Evolutionary conservation across 441 rosid species (phyloP).

Genomic region (Gossypium gossypioides): DNA sequence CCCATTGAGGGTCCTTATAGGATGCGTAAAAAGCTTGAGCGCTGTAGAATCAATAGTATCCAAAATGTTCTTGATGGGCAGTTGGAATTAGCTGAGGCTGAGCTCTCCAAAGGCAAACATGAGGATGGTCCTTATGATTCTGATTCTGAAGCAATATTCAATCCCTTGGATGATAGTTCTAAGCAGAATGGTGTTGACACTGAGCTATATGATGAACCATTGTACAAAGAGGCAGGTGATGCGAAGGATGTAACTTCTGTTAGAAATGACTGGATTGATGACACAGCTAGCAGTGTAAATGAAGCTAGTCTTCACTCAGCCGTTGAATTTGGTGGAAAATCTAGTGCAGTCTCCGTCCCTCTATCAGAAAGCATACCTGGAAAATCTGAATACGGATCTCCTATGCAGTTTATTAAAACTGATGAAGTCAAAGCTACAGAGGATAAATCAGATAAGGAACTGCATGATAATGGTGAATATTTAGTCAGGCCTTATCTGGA

Average conservation of each 20-base stretch:
- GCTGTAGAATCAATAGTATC: conserved; percentile 73
- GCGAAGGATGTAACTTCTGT: conserved; percentile 30
- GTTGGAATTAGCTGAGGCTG: conserved; percentile 66
- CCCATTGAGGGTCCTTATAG: conserved; percentile 99
- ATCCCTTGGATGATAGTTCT: conserved; percentile 35
- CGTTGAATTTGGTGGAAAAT: conserved; percentile 78
- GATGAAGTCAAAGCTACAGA: conserved; percentile 54
- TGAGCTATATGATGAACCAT: conserved; percentile 42
- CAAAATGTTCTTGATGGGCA: conserved; percentile 76
- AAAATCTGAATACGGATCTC: conserved; percentile 80
- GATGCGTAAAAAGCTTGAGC: conserved; percentile 99
- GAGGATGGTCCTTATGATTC: conserved; percentile 49
- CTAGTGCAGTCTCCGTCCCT: conserved; percentile 68
- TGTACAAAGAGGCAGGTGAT: conserved; percentile 29
- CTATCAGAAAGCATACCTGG: conserved; percentile 60
- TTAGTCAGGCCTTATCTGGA: conserved; percentile 94
- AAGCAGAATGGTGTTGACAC: conserved; percentile 28
- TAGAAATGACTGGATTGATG: conserved; percentile 61
- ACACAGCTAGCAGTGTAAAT: conserved; percentile 51
- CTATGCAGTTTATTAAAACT: conserved; percentile 57
- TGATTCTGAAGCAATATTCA: conserved; percentile 42
- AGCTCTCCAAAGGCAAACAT: conserved; percentile 42
- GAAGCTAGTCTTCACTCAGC: conserved; percentile 91
- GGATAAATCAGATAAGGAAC: conserved; percentile 80
- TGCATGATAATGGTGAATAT: conserved; percentile 93